Conservation (phyloP, 768 basidiomycete species). For the Tylopilus subfusipes region DNA sequence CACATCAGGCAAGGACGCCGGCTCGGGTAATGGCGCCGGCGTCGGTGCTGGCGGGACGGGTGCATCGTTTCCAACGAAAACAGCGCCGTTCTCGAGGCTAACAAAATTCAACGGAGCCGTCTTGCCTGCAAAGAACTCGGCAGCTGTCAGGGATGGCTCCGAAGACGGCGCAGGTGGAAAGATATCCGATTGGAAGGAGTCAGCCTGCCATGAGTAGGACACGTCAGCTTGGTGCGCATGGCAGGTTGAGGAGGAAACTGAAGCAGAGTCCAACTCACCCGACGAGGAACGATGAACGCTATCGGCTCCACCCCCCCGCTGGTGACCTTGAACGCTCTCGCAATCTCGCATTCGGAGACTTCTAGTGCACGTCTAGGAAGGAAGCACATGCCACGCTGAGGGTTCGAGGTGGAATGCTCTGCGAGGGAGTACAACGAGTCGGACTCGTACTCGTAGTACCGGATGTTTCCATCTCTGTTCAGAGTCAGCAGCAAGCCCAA, state of each 20-base stretch:
- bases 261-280: conserved; percentile 42
- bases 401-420: conserved; percentile 87
- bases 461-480: conserved; percentile 87
- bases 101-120: conserved; percentile 73
- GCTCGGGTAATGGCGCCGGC: conserved; percentile 31
- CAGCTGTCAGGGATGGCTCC: conserved; percentile 75
- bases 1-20: conserved; percentile 31
- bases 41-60: conserved; percentile 22
- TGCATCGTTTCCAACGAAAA: conserved; percentile 33
- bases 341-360: conserved; percentile 91
- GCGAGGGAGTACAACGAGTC: conserved; percentile 73
- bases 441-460: conserved; percentile 94
- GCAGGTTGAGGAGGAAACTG: neutral
- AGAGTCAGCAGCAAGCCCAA: neutral
- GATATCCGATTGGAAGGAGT: conserved; percentile 96
- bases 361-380: conserved; percentile 87
- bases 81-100: conserved; percentile 66
- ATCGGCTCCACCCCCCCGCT: conserved; percentile 80
- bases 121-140: conserved; percentile 89
- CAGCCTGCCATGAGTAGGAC: conserved; percentile 49
- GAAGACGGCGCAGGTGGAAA: conserved; percentile 86
- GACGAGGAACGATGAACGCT: conserved; percentile 92
- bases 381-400: conserved; percentile 97
- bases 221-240: neutral
- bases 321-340: conserved; percentile 86